These are phyloP conservation scores for Ascomycota sp. DNA, from an alignment of 2,329 filamentous ascomycete genomes.

Conservation along the genomic window DNA sequence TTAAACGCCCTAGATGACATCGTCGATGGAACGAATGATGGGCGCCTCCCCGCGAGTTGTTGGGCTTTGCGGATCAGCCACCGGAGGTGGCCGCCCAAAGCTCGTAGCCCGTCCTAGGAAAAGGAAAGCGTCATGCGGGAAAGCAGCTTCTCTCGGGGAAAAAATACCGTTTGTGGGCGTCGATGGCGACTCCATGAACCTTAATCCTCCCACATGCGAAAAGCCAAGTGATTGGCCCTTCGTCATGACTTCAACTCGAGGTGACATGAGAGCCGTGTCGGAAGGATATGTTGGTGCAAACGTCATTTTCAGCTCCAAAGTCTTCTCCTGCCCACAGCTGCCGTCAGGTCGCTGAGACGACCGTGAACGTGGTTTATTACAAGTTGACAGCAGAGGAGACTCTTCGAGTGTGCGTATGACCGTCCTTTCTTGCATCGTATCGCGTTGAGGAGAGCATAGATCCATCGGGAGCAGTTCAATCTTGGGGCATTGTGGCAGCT, in stretches of 20 bases:
- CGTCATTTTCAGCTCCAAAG: slow-evolving; percentile 15
- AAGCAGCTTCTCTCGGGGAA: slow-evolving; percentile 29
- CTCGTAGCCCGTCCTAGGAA: slow-evolving; percentile 24
- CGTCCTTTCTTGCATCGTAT: slow-evolving; percentile 3
- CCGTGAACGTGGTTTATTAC: background rate
- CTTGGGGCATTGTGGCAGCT: slow-evolving; percentile 15
- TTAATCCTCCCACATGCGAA: slow-evolving; percentile 24
- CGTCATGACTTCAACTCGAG: slow-evolving; percentile 52
- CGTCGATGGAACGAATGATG: slow-evolving; percentile 60
- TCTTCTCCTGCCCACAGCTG: slow-evolving; percentile 4
- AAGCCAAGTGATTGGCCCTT: slow-evolving; percentile 38
- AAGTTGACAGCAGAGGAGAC: background rate
- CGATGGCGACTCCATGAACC: slow-evolving; percentile 29
- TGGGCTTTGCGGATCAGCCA: slow-evolving; percentile 51
- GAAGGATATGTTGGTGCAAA: slow-evolving; percentile 15
- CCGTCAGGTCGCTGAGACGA: background rate
- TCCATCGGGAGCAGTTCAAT: too few relatives aligned
- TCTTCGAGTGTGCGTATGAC: background rate
- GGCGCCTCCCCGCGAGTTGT: slow-evolving; percentile 54
- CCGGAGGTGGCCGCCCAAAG: slow-evolving; percentile 28
- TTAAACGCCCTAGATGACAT: slow-evolving; percentile 38
- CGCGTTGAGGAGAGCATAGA: too few relatives aligned
- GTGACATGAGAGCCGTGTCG: slow-evolving; percentile 44
- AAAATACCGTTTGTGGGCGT: slow-evolving; percentile 31
- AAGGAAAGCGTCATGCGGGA: slow-evolving; percentile 31